Evolutionary conservation across 2,329 filamentous ascomycete species (phyloP).

Genomic region (Cytospora chrysosperma): DNA sequence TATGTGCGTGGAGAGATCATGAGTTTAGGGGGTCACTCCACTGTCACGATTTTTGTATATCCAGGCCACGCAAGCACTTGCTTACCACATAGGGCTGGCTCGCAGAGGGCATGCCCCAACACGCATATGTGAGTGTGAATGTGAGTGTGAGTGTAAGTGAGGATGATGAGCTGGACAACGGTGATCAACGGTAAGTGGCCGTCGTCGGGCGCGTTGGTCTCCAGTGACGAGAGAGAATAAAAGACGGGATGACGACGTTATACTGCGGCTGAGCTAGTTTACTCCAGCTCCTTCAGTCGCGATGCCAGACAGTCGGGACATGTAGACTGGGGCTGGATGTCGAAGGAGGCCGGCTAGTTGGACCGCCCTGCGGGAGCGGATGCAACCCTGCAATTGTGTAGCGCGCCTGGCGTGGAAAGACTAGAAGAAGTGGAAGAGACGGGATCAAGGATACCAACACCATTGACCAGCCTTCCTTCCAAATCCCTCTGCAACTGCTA

Average conservation of each 20-base stretch:
- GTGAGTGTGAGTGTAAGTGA: not conserved
- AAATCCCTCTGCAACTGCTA: not conserved
- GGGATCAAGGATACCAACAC: not conserved
- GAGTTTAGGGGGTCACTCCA: conserved; percentile 17
- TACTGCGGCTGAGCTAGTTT: conserved; percentile 7
- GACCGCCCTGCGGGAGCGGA: not conserved
- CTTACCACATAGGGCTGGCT: not conserved
- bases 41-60: conserved; percentile 18
- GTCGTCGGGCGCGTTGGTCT: not conserved
- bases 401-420: not conserved
- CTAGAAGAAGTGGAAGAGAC: not conserved
- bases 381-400: not conserved
- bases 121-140: not conserved
- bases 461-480: not conserved
- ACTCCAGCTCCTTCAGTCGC: not conserved
- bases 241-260: not conserved
- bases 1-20: conserved; percentile 16
- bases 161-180: not conserved
- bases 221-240: no score
- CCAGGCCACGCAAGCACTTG: conserved; percentile 17
- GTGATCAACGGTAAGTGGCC: not conserved
- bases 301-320: not conserved
- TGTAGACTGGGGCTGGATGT: not conserved
- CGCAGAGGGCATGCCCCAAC: not conserved
- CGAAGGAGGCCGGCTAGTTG: conserved; percentile 2